Conservation (phyloP, 1,139 yeast genomes). For the Eremothecium cymbalariae region DNA sequence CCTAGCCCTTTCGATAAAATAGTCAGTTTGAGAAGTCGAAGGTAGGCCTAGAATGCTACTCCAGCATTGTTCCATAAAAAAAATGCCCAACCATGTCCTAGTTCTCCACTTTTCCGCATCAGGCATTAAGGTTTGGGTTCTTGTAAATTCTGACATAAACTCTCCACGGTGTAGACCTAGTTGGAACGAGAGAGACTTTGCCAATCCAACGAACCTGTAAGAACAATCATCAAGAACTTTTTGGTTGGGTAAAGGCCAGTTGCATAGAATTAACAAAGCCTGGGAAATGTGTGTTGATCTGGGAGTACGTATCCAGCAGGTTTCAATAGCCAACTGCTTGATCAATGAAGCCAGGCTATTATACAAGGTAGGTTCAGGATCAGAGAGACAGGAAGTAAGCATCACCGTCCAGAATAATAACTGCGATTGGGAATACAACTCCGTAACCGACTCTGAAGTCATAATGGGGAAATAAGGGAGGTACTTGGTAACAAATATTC, state of each 20-base stretch:
- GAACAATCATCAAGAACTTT: slow-evolving; percentile 90
- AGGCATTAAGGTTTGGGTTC: slow-evolving; percentile 82
- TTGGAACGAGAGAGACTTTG: slow-evolving; percentile 77
- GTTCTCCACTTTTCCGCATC: slow-evolving; percentile 95
- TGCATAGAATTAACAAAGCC: slow-evolving; percentile 69
- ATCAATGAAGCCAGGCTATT: slow-evolving; percentile 68
- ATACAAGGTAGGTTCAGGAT: slow-evolving; percentile 79
- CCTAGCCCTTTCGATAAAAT: slow-evolving; percentile 69
- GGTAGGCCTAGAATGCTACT: slow-evolving; percentile 83
- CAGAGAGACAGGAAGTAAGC: slow-evolving; percentile 76
- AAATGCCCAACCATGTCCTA: slow-evolving; percentile 83
- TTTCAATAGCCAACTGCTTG: slow-evolving; percentile 81
- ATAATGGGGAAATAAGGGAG: slow-evolving; percentile 76
- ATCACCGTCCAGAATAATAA: slow-evolving; percentile 86
- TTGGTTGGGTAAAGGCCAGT: slow-evolving; percentile 92
- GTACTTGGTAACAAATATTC: slow-evolving; percentile 55
- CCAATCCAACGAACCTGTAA: slow-evolving; percentile 78
- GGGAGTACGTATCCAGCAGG: slow-evolving; percentile 91
- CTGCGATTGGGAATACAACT: slow-evolving; percentile 74
- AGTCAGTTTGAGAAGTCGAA: slow-evolving; percentile 79
- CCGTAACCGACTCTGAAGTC: slow-evolving; percentile 62
- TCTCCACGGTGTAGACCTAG: slow-evolving; percentile 91
- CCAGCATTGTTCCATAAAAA: slow-evolving; percentile 86
- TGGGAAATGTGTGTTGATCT: slow-evolving; percentile 91
- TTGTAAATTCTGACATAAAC: slow-evolving; percentile 80